Percentiles rank a stretch among this genome's conserved stretches.
phyloP scores from a whole-genome alignment of 2,329 filamentous ascomycete species.

The Colletotrichum spinosum region DNA sequence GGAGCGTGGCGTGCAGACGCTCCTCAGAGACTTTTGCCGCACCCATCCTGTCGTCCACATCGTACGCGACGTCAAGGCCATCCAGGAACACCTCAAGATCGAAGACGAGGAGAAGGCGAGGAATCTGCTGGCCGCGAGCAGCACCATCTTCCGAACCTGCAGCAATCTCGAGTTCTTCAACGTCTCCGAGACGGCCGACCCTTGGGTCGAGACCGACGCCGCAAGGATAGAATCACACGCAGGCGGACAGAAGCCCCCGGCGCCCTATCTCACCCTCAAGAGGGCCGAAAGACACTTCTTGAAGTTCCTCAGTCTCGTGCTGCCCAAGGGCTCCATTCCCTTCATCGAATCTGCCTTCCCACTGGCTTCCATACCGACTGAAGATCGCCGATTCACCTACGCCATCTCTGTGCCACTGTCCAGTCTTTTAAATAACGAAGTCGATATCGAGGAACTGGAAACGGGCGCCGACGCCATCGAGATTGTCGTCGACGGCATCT shows the following conservation, averaged over 20 bases:
- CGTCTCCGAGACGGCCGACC: conserved; percentile 64
- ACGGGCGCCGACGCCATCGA: conserved; percentile 77
- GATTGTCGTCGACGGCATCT: conserved; percentile 60
- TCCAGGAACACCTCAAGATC: conserved; percentile 72
- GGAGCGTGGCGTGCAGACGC: conserved; percentile 69
- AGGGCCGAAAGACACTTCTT: conserved; percentile 76
- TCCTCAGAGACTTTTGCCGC: conserved; percentile 71
- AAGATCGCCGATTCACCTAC: conserved; percentile 74
- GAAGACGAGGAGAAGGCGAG: conserved; percentile 66
- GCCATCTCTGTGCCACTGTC: conserved; percentile 72
- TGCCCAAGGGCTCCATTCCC: conserved; percentile 64
- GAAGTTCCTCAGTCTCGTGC: conserved; percentile 73
- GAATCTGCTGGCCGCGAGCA: conserved; percentile 68
- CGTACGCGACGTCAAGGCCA: conserved; percentile 72
- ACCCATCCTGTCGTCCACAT: conserved; percentile 79
- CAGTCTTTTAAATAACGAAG: conserved; percentile 61
- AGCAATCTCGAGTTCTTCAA: conserved; percentile 85
- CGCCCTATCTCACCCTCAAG: conserved; percentile 75
- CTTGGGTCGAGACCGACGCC: conserved; percentile 28
- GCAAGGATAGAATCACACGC: conserved; percentile 33
- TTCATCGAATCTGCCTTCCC: conserved; percentile 74
- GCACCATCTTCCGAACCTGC: conserved; percentile 71
- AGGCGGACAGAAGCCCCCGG: conserved; percentile 54
- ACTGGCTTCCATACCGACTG: conserved; percentile 69
- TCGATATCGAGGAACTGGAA: conserved; percentile 74